Evolutionary conservation across 2,329 filamentous ascomycete species (phyloP).

Genomic region (Zymoseptoria passerinii): DNA sequence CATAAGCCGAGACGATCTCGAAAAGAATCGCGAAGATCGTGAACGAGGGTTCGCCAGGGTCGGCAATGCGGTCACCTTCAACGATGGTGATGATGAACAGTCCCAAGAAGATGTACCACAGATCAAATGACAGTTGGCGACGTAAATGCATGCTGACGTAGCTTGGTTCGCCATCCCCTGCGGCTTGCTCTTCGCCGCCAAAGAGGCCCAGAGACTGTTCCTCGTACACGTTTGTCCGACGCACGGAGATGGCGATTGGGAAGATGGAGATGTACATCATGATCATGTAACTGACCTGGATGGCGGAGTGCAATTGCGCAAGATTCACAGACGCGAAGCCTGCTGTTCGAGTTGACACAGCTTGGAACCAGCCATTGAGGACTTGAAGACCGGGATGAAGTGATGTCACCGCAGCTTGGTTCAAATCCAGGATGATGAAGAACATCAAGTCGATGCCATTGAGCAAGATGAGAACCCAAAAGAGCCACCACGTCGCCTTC

Average conservation of each 20-base stretch:
- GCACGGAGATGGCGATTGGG: slow-evolving; percentile 90
- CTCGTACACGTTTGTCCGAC: slow-evolving; percentile 92
- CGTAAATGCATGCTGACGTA: slow-evolving; percentile 90
- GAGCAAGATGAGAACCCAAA: slow-evolving; percentile 71
- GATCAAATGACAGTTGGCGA: slow-evolving; percentile 86
- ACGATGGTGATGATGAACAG: slow-evolving; percentile 88
- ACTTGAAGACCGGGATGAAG: slow-evolving; percentile 68
- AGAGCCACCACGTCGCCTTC: slow-evolving; percentile 90
- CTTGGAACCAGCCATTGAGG: slow-evolving; percentile 83
- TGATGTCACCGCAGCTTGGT: slow-evolving; percentile 58
- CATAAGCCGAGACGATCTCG: slow-evolving; percentile 83
- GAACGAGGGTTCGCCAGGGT: slow-evolving; percentile 46
- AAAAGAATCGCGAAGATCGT: slow-evolving; percentile 56
- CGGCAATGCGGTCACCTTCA: slow-evolving; percentile 65
- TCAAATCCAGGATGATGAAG: slow-evolving; percentile 84
- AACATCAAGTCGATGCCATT: slow-evolving; percentile 83
- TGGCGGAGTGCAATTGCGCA: slow-evolving; percentile 71
- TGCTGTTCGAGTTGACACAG: slow-evolving; percentile 79
- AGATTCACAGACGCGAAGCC: slow-evolving; percentile 80
- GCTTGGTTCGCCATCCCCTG: slow-evolving; percentile 55
- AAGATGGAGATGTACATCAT: slow-evolving; percentile 99
- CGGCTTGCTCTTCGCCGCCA: slow-evolving; percentile 42
- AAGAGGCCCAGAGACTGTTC: slow-evolving; percentile 78
- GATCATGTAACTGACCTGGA: slow-evolving; percentile 88
- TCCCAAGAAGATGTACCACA: slow-evolving; percentile 94